Evolutionary conservation across 768 basidiomycete genomes (phyloP).

Genomic region (Boletellus sp.): DNA sequence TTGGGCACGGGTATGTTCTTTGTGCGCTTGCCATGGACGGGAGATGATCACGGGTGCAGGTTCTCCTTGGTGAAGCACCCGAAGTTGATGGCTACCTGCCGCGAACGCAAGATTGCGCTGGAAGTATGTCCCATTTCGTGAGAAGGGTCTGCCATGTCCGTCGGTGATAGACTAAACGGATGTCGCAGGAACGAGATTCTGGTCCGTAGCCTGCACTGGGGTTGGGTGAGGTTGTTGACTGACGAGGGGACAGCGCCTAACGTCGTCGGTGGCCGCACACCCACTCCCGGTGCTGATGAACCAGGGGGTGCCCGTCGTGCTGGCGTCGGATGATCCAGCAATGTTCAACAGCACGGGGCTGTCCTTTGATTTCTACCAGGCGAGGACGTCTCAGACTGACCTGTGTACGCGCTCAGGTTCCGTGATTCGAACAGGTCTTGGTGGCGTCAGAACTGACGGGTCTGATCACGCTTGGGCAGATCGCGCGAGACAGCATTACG

Average conservation of each 20-base stretch:
- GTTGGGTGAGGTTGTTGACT: background rate
- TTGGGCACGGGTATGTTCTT: constrained; percentile 43
- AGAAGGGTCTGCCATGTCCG: constrained; percentile 6
- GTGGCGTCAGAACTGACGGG: constrained; percentile 64
- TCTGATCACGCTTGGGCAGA: constrained; percentile 51
- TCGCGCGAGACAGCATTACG: constrained; percentile 62
- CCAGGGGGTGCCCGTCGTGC: constrained; percentile 63
- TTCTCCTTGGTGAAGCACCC: constrained; percentile 49
- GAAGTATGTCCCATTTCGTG: constrained; percentile 51
- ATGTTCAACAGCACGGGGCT: constrained; percentile 73
- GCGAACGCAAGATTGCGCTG: constrained; percentile 37
- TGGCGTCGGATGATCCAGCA: constrained; percentile 71
- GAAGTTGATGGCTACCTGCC: constrained; percentile 41
- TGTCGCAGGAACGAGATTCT: constrained; percentile 61
- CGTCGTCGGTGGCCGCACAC: constrained; percentile 74
- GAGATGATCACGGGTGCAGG: constrained; percentile 13
- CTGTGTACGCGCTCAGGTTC: no score
- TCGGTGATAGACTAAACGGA: background rate
- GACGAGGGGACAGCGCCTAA: constrained; percentile 47
- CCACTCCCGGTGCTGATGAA: constrained; percentile 64
- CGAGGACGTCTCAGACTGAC: constrained; percentile 22
- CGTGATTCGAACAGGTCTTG: constrained; percentile 44
- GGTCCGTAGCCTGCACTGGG: constrained; percentile 31
- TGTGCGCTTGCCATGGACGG: background rate
- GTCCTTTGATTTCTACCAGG: constrained; percentile 74